Conservation (phyloP, 192 early-diverging fungal genomes). For the Entophlyctis luteolus region DNA sequence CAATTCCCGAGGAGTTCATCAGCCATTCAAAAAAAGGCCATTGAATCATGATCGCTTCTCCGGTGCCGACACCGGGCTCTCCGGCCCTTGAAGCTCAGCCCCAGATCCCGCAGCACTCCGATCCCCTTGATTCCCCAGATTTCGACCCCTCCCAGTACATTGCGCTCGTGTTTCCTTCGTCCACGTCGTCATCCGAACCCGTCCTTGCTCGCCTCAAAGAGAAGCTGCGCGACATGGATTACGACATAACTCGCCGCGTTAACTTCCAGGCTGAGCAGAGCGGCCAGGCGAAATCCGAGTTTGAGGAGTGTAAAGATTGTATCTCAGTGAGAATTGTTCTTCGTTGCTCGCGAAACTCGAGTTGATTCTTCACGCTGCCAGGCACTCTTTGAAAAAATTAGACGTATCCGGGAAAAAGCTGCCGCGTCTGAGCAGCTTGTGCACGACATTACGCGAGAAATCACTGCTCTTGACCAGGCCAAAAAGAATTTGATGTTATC, state of each 20-base stretch:
- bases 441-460: conserved; percentile 92
- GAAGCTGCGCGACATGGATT: conserved; percentile 58
- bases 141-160: conserved; percentile 75
- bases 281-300: conserved; percentile 55
- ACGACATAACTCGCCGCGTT: conserved; percentile 68
- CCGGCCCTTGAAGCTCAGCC: too few species aligned
- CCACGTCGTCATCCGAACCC: conserved; percentile 40
- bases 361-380: conserved; percentile 33
- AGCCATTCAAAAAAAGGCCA: too few species aligned
- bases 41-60: too few species aligned
- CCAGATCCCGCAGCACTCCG: too few species aligned
- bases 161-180: conserved; percentile 55
- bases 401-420: conserved; percentile 81
- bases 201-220: conserved; percentile 58
- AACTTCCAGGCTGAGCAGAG: conserved; percentile 65
- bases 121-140: conserved; percentile 63
- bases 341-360: conserved; percentile 9
- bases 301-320: conserved; percentile 67
- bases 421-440: conserved; percentile 82
- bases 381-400: conserved; percentile 75
- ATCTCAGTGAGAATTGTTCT: conserved; percentile 59
- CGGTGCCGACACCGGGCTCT: too few species aligned
- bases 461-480: conserved; percentile 88
- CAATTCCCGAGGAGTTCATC: too few species aligned
- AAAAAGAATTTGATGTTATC: conserved; percentile 85